Base-by-base conservation (phyloP, 441 rosid species). In the Adansonia madagascariensis region DNA sequence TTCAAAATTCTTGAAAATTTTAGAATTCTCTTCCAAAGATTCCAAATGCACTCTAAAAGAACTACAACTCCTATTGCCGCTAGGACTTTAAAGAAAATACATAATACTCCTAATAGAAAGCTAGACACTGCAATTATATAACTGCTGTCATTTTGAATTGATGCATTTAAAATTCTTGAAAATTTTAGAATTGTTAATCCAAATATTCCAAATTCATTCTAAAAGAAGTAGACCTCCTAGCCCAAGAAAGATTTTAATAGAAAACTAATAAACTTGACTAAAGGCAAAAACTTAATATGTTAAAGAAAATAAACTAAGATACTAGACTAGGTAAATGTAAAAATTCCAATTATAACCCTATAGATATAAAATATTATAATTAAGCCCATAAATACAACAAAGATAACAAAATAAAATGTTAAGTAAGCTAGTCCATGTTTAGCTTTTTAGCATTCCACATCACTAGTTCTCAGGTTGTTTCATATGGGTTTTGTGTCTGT, bases 381-480 rank as follows among this genome's bases (percentile, higher is more conserved):
- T 12, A 49, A 49, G 53, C 53, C 53, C 53, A 49, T 49, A 1
- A 52, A 3, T 52, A 15, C 15, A 6, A 4, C 27, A 24, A 24
- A 24, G 6, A 8, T 3, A 14, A 15, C 18, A 15, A 53, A 14
- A 53, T 53, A 5, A 53, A 15, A 24, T 53, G 8, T n/a, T n/a
- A 5, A 2, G 18, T 53, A 53, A 53, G 20, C 18, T 53, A 53
- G n/a, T 56, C 24, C 53, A 17, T 11, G 8, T 0, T 17, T 56
- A 22, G 15, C 63, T 59, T 59, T 9, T 59, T 55, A 55, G 11
- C 6, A 0, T 59, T 59, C 63, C 9, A 14, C 1, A 59, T 59
- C 61, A 44, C 11, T 61, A 27, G 67, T 12, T 78, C 65, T 73
- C 11, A 50, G n/a, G 52, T 73, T 64, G 49, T 63, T n/a, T 9